Percentiles rank a stretch among this genome's conserved stretches.
phyloP scores from a whole-genome alignment of 495 filamentous ascomycete genomes.

The Aspergillus heteromorphus region DNA sequence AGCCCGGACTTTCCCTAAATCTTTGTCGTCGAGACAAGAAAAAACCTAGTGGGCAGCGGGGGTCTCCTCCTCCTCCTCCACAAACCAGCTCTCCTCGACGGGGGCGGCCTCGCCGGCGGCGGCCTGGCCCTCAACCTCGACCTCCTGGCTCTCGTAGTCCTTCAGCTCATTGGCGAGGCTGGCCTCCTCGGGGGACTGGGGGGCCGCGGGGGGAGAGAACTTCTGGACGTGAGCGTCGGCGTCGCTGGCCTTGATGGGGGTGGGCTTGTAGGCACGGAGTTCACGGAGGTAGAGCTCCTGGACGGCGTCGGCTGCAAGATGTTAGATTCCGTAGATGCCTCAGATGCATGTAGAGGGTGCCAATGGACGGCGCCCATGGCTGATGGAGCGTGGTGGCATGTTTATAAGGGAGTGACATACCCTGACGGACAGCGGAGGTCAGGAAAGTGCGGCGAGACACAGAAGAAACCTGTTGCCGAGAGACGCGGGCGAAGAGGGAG shows the following conservation, averaged over 20 bases:
- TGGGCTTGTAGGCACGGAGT: slow-evolving; percentile 86
- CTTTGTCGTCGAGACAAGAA: slow-evolving; percentile 26
- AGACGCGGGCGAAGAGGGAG: slow-evolving; percentile 71
- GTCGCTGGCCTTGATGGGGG: slow-evolving; percentile 76
- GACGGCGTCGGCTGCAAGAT: slow-evolving; percentile 74
- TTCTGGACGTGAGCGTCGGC: slow-evolving; percentile 86
- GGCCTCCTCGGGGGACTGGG: slow-evolving; percentile 83
- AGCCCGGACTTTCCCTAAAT: slow-evolving; percentile 28
- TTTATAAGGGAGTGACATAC: slow-evolving; percentile 22
- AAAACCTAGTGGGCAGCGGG: slow-evolving; percentile 45
- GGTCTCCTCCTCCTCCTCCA: slow-evolving; percentile 55
- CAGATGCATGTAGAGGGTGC: neutral
- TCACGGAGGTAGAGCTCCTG: slow-evolving; percentile 96
- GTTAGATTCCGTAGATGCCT: slow-evolving; percentile 8
- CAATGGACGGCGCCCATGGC: neutral
- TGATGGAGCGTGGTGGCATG: neutral
- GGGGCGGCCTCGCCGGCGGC: slow-evolving; percentile 49
- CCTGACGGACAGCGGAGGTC: slow-evolving; percentile 40
- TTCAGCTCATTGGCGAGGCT: slow-evolving; percentile 86
- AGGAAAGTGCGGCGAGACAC: slow-evolving; percentile 77
- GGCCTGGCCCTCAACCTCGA: slow-evolving; percentile 88
- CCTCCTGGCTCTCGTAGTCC: slow-evolving; percentile 84
- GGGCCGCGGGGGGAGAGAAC: slow-evolving; percentile 72
- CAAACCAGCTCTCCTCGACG: slow-evolving; percentile 67
- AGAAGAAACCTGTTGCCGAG: slow-evolving; percentile 59